phyloP scores from a whole-genome alignment of 352 stramenopile genomes.

The Pythium utonaiense region DNA sequence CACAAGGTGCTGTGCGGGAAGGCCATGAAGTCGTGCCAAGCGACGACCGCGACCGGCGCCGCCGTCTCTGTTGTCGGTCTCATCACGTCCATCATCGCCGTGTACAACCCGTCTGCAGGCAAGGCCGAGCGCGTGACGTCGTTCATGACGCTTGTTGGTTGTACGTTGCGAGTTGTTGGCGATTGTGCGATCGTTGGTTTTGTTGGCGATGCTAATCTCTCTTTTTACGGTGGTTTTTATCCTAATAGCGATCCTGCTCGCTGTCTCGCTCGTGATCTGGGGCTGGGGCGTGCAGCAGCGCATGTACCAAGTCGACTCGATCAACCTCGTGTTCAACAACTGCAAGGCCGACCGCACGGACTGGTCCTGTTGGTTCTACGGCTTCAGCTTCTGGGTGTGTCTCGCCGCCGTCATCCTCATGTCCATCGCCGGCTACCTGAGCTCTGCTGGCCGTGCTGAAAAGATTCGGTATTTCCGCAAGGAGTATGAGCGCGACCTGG shows the following conservation, averaged over 20 bases:
- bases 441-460: constrained; percentile 71
- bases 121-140: constrained; percentile 75
- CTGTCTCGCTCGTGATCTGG: constrained; percentile 77
- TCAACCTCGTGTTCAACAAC: constrained; percentile 69
- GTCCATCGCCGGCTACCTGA: constrained; percentile 73
- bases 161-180: constrained; percentile 35
- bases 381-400: constrained; percentile 84
- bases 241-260: constrained; percentile 58
- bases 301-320: constrained; percentile 73
- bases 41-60: constrained; percentile 55
- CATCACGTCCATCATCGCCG: constrained; percentile 60
- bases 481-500: constrained; percentile 75
- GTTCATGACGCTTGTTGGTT: constrained; percentile 76
- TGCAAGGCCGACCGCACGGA: constrained; percentile 65
- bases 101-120: constrained; percentile 72
- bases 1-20: constrained; percentile 68
- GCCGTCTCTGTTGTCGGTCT: constrained; percentile 58
- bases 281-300: constrained; percentile 72
- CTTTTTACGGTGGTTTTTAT: constrained; percentile 7
- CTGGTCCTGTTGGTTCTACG: constrained; percentile 87
- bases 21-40: constrained; percentile 64
- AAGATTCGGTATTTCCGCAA: constrained; percentile 86
- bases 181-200: background rate
- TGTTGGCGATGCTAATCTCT: background rate
- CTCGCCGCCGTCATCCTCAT: constrained; percentile 77